Conservation (phyloP, 495 filamentous ascomycete species). For the Talaromyces proteolyticus region DNA sequence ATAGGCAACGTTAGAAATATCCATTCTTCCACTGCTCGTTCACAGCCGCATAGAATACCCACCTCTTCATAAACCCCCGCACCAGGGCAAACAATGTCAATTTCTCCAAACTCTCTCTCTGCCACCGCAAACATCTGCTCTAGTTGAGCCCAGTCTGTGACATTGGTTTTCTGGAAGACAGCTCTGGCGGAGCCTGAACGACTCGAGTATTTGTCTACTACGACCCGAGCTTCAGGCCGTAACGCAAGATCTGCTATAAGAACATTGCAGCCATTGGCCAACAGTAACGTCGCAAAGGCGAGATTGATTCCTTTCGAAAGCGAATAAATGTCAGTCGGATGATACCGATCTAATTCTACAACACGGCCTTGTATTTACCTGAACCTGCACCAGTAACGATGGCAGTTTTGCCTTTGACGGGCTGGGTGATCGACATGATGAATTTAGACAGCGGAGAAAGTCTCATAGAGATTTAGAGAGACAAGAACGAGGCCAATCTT, state of each 20-base stretch:
- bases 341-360: no score
- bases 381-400: slow-evolving; percentile 68
- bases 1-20: not conserved
- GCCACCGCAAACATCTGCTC: slow-evolving; percentile 51
- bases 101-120: slow-evolving; percentile 46
- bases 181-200: slow-evolving; percentile 30
- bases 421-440: slow-evolving; percentile 11
- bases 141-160: slow-evolving; percentile 54
- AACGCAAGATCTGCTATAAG: slow-evolving; percentile 60
- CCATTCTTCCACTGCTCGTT: not conserved
- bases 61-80: slow-evolving; percentile 66
- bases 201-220: slow-evolving; percentile 45
- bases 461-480: not conserved
- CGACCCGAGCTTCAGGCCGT: slow-evolving; percentile 54
- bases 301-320: slow-evolving; percentile 41
- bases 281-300: slow-evolving; percentile 51
- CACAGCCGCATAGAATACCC: slow-evolving; percentile 8
- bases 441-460: no score
- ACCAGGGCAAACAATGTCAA: slow-evolving; percentile 63
- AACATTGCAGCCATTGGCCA: slow-evolving; percentile 56
- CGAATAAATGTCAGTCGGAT: no score
- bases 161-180: slow-evolving; percentile 59
- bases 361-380: no score
- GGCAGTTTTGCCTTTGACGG: slow-evolving; percentile 56
- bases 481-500: not conserved